Evolutionary conservation across 1,284 basidiomycete genomes (phyloP).

Genomic region (Pseudozyma thailandica): DNA sequence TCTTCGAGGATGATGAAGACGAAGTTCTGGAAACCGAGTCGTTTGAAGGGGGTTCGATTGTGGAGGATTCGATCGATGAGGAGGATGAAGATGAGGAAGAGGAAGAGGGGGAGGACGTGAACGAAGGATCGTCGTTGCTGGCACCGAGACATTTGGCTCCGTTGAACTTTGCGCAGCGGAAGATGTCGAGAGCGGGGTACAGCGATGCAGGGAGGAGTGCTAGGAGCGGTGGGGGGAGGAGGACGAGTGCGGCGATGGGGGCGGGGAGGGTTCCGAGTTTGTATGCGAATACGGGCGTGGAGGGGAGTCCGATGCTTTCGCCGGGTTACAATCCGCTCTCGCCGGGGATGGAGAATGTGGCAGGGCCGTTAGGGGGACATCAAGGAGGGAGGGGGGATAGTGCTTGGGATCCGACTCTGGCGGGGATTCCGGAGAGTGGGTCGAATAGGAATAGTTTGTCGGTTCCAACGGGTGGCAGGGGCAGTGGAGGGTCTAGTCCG

Average conservation of each 20-base stretch:
- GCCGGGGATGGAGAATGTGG: slow-evolving; percentile 5
- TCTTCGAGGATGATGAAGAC: slow-evolving; percentile 61
- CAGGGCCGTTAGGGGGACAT: slow-evolving; percentile 4
- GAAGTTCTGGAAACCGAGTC: slow-evolving; percentile 15
- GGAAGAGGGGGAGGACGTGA: slow-evolving; percentile 8
- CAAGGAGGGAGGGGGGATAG: slow-evolving; percentile 16
- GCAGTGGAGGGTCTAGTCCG: slow-evolving; percentile 2
- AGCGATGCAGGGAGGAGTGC: slow-evolving; percentile 37
- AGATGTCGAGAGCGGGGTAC: slow-evolving; percentile 31
- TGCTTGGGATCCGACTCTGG: slow-evolving; percentile 57
- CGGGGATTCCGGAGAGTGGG: slow-evolving; percentile 56
- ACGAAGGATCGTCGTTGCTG: slow-evolving; percentile 40
- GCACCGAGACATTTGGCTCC: slow-evolving; percentile 57
- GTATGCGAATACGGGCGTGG: slow-evolving; percentile 59
- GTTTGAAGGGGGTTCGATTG: slow-evolving; percentile 22
- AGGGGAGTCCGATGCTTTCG: slow-evolving; percentile 35
- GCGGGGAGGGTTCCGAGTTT: slow-evolving; percentile 48
- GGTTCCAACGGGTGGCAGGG: slow-evolving; percentile 6
- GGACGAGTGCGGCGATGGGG: slow-evolving; percentile 34
- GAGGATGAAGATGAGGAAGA: slow-evolving; percentile 47
- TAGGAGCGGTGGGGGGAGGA: slow-evolving; percentile 35
- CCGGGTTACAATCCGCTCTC: slow-evolving; percentile 24
- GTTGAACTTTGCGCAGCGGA: slow-evolving; percentile 61
- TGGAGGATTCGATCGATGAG: slow-evolving; percentile 65
- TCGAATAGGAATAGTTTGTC: slow-evolving; percentile 35